Percentiles rank a stretch among this genome's conserved stretches.
Evolutionary conservation across 1,139 yeast species (phyloP).

Genomic region (Diutina sp.): DNA sequence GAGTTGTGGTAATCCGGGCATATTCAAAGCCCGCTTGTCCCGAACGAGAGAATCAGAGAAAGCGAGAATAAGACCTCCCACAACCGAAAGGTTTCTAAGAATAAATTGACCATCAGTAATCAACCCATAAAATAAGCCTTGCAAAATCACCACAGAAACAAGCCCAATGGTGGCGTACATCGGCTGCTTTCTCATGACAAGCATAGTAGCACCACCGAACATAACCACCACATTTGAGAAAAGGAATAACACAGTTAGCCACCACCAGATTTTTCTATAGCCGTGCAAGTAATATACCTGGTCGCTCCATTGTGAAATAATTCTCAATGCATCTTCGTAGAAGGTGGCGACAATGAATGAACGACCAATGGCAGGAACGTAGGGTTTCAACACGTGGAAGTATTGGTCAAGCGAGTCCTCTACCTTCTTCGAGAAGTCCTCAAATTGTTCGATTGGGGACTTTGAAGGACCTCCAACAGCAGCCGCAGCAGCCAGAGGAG

Average conservation of each 20-base stretch:
- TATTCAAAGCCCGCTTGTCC: conserved; percentile 53
- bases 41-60: conserved; percentile 82
- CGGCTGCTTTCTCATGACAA: conserved; percentile 60
- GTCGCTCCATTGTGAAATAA: conserved; percentile 80
- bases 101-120: conserved; percentile 73
- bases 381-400: conserved; percentile 47
- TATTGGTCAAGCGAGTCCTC: conserved; percentile 36
- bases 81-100: conserved; percentile 76
- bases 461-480: conserved; percentile 2
- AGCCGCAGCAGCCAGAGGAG: conserved; percentile 3
- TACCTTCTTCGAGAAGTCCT: conserved; percentile 27
- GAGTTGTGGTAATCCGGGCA: conserved; percentile 88
- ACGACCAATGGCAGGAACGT: conserved; percentile 79
- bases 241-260: conserved; percentile 65
- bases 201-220: conserved; percentile 60
- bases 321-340: conserved; percentile 80
- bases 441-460: conserved; percentile 26
- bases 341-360: conserved; percentile 90
- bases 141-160: conserved; percentile 61
- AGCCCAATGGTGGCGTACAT: conserved; percentile 59
- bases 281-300: conserved; percentile 78
- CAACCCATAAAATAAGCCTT: conserved; percentile 84
- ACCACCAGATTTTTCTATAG: conserved; percentile 69
- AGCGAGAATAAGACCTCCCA: conserved; percentile 87
- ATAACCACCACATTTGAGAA: conserved; percentile 53